These are phyloP conservation scores for Aurifilum marmelostoma DNA, from an alignment of 2,329 filamentous ascomycete genomes.

Conservation along the genomic window DNA sequence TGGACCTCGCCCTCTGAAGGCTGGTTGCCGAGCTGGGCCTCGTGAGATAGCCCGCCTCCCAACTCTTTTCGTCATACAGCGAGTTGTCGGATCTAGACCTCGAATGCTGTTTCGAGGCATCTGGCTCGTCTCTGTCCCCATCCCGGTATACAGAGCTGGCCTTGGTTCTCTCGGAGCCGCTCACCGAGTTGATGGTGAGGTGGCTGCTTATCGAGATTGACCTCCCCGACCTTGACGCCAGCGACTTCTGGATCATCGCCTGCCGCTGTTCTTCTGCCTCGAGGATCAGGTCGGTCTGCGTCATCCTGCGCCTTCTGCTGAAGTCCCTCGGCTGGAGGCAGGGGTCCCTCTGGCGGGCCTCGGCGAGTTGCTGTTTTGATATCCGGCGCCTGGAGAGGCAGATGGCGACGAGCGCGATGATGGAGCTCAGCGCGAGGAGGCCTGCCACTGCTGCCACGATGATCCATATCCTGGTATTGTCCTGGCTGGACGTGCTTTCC, in stretches of 20 bases:
- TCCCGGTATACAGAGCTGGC: conserved; percentile 27
- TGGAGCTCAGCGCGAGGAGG: conserved; percentile 33
- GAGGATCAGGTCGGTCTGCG: conserved; percentile 33
- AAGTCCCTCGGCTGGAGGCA: conserved; percentile 34
- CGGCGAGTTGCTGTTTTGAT: conserved; percentile 29
- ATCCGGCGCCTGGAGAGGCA: conserved; percentile 28
- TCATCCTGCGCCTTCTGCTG: conserved; percentile 35
- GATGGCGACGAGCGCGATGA: conserved; percentile 32
- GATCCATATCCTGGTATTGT: conserved; percentile 33
- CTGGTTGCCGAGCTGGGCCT: conserved; percentile 25
- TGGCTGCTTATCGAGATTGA: conserved; percentile 23
- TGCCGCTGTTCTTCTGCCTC: conserved; percentile 44
- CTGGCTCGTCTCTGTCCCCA: conserved; percentile 42
- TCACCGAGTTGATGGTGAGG: conserved; percentile 14
- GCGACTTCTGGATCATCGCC: conserved; percentile 49
- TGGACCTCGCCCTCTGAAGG: conserved; percentile 3
- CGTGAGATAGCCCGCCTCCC: conserved; percentile 9
- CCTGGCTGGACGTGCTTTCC: conserved; percentile 27
- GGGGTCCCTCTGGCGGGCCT: conserved; percentile 34
- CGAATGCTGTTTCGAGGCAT: conserved; percentile 41
- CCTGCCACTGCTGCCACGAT: conserved; percentile 35
- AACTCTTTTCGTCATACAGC: conserved; percentile 14
- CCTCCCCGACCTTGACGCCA: conserved; percentile 37
- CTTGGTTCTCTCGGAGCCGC: conserved; percentile 19
- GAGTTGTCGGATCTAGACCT: conserved; percentile 7